phyloP scores from a whole-genome alignment of 169 alveolate species.

The Eimeria sp. region DNA sequence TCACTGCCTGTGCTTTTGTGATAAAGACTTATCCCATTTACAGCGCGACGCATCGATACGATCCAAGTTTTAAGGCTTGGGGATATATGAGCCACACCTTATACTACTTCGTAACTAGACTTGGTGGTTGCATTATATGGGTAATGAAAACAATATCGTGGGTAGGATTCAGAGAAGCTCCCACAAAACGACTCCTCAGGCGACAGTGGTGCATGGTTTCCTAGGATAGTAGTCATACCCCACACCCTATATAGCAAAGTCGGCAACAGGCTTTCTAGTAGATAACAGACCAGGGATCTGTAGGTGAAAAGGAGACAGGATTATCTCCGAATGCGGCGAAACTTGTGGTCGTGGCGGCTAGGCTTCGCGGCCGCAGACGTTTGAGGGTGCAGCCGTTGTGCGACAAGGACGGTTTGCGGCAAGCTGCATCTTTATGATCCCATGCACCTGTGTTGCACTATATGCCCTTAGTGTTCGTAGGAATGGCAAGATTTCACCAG shows the following conservation, averaged over 20 bases:
- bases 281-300: background rate
- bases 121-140: background rate
- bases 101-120: background rate
- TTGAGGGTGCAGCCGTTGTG: background rate
- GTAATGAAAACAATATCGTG: background rate
- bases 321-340: background rate
- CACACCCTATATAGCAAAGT: background rate
- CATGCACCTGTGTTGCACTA: background rate
- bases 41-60: background rate
- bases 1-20: background rate
- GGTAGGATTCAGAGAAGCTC: background rate
- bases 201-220: background rate
- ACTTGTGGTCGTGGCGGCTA: background rate
- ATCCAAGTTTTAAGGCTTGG: background rate
- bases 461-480: background rate
- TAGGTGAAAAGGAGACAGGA: background rate
- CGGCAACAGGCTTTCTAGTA: background rate
- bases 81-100: background rate
- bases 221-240: background rate
- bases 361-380: background rate
- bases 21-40: background rate
- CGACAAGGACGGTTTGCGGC: background rate
- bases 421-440: background rate
- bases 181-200: background rate
- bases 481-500: background rate